phyloP scores from a whole-genome alignment of 176 grass and related monocot genomes.

The Bromus sterilis region DNA sequence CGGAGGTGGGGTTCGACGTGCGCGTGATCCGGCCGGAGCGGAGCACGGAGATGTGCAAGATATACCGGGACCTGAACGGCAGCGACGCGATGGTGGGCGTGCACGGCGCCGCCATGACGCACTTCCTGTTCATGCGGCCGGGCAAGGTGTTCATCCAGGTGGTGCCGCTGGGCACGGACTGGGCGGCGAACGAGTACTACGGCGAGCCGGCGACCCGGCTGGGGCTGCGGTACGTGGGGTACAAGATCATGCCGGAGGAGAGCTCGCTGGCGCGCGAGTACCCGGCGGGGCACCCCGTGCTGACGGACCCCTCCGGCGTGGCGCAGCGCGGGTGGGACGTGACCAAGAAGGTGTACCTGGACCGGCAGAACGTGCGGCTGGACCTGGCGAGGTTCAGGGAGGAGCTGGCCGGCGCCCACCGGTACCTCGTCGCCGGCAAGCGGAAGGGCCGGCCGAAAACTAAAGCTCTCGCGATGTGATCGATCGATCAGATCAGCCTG shows the following conservation, averaged over 20 bases:
- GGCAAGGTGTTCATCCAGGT: conserved; percentile 86
- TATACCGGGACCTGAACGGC: conserved; percentile 58
- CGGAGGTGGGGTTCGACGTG: conserved; percentile 54
- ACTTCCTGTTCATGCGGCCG: conserved; percentile 81
- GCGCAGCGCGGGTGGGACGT: conserved; percentile 70
- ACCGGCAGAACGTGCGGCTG: conserved; percentile 68
- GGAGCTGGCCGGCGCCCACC: conserved; percentile 39
- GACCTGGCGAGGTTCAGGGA: conserved; percentile 53
- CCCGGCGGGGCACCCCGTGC: conserved; percentile 52
- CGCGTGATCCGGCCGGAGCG: conserved; percentile 49
- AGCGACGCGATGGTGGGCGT: conserved; percentile 96
- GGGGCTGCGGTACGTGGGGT: conserved; percentile 55
- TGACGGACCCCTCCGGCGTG: conserved; percentile 62
- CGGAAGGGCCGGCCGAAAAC: background rate
- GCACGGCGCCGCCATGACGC: conserved; percentile 93
- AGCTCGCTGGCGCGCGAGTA: conserved; percentile 68
- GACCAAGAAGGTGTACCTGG: conserved; percentile 87
- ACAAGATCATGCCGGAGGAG: conserved; percentile 69
- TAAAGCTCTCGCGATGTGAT: background rate
- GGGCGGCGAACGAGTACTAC: conserved; percentile 65
- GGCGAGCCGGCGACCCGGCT: conserved; percentile 50
- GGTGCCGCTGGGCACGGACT: conserved; percentile 63
- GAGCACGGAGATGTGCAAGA: conserved; percentile 61
- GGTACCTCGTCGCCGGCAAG: conserved; percentile 35
- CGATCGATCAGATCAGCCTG: background rate